Percentiles rank a stretch among this genome's conserved stretches.
These are phyloP conservation scores for Xenoacremonium recifei DNA, from an alignment of 2,329 filamentous ascomycete species.

Conservation along the genomic window DNA sequence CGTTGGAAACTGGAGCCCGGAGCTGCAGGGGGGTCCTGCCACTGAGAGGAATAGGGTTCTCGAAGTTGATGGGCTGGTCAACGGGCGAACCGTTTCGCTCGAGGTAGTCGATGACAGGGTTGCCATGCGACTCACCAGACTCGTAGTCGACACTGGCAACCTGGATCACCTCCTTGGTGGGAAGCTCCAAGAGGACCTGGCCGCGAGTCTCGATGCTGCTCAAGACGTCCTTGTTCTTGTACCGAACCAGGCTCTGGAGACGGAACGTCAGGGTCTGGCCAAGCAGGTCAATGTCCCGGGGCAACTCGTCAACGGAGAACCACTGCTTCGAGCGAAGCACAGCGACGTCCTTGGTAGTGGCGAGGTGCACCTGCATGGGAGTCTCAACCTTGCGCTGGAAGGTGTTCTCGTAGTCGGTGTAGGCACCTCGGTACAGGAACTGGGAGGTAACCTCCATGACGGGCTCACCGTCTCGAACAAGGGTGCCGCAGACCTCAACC, in stretches of 20 bases:
- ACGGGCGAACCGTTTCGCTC: constrained; percentile 87
- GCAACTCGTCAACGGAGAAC: constrained; percentile 77
- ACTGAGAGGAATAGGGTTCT: constrained; percentile 93
- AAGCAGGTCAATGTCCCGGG: constrained; percentile 77
- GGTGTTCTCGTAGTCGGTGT: constrained; percentile 94
- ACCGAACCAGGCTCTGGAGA: constrained; percentile 84
- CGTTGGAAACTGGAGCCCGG: constrained; percentile 91
- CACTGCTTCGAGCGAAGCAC: constrained; percentile 96
- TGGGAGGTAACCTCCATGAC: constrained; percentile 99
- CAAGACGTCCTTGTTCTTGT: constrained; percentile 93
- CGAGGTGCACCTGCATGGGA: constrained; percentile 88
- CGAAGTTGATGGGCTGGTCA: constrained; percentile 94
- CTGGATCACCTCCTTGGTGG: constrained; percentile 95
- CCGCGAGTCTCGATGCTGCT: constrained; percentile 89
- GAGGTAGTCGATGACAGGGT: constrained; percentile 95
- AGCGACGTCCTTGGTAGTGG: constrained; percentile 85
- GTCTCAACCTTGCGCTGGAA: constrained; percentile 98
- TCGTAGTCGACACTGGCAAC: constrained; percentile 97
- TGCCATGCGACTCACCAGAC: constrained; percentile 86
- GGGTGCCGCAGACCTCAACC: constrained; percentile 99
- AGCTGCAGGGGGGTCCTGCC: constrained; percentile 87
- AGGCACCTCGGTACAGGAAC: constrained; percentile 91
- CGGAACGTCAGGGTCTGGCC: constrained; percentile 96
- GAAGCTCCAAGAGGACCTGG: constrained; percentile 89
- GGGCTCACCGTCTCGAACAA: constrained; percentile 75